These are phyloP conservation scores for Globisporangium middletonii DNA, from an alignment of 352 stramenopile species.

Conservation along the genomic window DNA sequence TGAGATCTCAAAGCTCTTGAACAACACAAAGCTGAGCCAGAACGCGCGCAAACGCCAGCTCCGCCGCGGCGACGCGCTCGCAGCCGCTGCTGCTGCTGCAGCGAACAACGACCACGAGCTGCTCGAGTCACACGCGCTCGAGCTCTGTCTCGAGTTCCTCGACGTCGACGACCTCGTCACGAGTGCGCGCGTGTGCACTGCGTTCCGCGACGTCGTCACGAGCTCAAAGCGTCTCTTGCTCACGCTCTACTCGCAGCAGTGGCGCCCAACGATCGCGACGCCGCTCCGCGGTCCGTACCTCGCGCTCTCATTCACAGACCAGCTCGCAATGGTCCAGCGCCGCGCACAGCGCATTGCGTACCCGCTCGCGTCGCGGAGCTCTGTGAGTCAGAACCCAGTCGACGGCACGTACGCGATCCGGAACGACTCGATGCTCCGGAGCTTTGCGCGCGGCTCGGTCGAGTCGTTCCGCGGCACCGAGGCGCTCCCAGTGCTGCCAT, in stretches of 20 bases:
- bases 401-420: slow-evolving; percentile 43
- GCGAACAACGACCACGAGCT: slow-evolving; percentile 14
- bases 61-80: not conserved
- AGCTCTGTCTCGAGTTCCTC: slow-evolving; percentile 77
- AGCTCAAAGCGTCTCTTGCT: slow-evolving; percentile 41
- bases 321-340: slow-evolving; percentile 40
- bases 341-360: slow-evolving; percentile 24
- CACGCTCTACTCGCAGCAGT: slow-evolving; percentile 57
- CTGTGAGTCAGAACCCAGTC: slow-evolving; percentile 17
- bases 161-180: slow-evolving; percentile 39
- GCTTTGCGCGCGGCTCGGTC: slow-evolving; percentile 55
- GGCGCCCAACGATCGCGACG: slow-evolving; percentile 20
- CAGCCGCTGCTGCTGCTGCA: slow-evolving; percentile 6
- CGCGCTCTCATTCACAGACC: slow-evolving; percentile 29
- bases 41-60: slow-evolving; percentile 25
- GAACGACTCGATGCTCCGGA: slow-evolving; percentile 85
- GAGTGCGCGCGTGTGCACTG: slow-evolving; percentile 38
- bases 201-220: slow-evolving; percentile 49
- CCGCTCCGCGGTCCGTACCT: slow-evolving; percentile 29
- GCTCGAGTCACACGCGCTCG: slow-evolving; percentile 45
- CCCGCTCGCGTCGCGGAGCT: slow-evolving; percentile 57
- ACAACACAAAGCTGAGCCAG: slow-evolving; percentile 15
- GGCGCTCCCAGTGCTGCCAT: slow-evolving; percentile 46
- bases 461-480: slow-evolving; percentile 64
- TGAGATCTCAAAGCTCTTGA: slow-evolving; percentile 22